Evolutionary conservation across 2,329 filamentous ascomycete genomes (phyloP).

Genomic region (Epichloe festucae): DNA sequence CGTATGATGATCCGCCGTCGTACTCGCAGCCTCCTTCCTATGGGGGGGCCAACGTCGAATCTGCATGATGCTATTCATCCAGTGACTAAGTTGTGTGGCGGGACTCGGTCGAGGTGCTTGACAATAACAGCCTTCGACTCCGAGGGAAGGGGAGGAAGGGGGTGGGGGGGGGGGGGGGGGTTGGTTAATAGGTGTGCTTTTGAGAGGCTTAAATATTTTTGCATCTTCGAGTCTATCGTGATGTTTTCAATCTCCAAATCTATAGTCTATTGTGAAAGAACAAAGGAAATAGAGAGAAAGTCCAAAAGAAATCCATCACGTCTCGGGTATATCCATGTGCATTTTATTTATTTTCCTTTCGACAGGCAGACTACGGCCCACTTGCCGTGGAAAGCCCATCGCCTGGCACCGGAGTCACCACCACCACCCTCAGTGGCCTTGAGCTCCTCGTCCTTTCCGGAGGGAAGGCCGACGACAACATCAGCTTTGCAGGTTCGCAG

Average conservation of each 20-base stretch:
- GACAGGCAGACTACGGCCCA: slow-evolving; percentile 72
- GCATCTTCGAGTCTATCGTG: slow-evolving; percentile 1
- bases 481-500: slow-evolving; percentile 94
- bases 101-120: background rate
- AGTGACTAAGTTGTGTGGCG: background rate
- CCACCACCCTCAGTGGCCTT: slow-evolving; percentile 55
- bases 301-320: background rate
- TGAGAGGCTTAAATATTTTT: background rate
- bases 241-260: background rate
- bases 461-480: slow-evolving; percentile 75
- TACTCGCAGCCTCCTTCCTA: slow-evolving; percentile 2
- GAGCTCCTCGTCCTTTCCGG: slow-evolving; percentile 73
- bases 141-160: background rate
- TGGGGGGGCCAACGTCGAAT: background rate
- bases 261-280: slow-evolving; percentile 4
- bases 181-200: background rate
- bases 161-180: too few relatives aligned
- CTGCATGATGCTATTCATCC: background rate
- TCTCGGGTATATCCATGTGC: background rate
- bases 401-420: slow-evolving; percentile 55
- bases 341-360: slow-evolving; percentile 15
- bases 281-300: background rate
- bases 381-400: slow-evolving; percentile 94
- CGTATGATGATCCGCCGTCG: slow-evolving; percentile 1
- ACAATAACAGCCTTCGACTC: background rate